These are phyloP conservation scores for Furcasterigmium sp. DNA, from an alignment of 2,329 filamentous ascomycete genomes.

Conservation along the genomic window DNA sequence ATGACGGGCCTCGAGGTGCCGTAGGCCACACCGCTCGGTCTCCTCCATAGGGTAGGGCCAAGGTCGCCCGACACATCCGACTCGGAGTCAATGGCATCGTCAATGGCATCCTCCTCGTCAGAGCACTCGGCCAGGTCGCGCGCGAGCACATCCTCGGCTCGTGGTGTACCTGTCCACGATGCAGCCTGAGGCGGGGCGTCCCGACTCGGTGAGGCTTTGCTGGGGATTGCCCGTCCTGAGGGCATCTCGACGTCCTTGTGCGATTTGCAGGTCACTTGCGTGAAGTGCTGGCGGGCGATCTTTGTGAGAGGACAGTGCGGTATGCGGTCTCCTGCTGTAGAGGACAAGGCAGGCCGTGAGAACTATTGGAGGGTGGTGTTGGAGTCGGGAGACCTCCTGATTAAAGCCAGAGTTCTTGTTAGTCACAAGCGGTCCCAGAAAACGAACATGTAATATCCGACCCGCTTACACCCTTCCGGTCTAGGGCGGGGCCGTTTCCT, in stretches of 20 bases:
- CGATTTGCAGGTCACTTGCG: too few relatives aligned
- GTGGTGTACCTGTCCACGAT: constrained; percentile 58
- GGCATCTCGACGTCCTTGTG: constrained; percentile 8
- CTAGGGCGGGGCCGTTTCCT: too few relatives aligned
- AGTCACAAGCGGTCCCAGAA: too few relatives aligned
- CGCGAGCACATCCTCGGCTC: constrained; percentile 61
- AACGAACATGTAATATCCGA: too few relatives aligned
- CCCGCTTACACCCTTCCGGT: too few relatives aligned
- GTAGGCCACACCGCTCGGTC: constrained; percentile 71
- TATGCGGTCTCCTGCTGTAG: too few relatives aligned
- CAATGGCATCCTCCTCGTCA: constrained; percentile 43
- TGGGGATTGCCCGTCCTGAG: constrained; percentile 8
- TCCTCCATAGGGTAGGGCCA: constrained; percentile 59
- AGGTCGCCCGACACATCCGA: constrained; percentile 27
- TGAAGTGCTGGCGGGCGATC: too few relatives aligned
- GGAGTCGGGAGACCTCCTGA: too few relatives aligned
- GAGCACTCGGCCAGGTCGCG: constrained; percentile 61
- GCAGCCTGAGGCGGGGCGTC: constrained; percentile 26
- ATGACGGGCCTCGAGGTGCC: constrained; percentile 67
- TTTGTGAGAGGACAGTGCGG: too few relatives aligned
- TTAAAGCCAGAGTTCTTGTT: too few relatives aligned
- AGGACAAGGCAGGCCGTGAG: too few relatives aligned
- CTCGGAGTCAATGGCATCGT: constrained; percentile 22
- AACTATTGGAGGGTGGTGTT: too few relatives aligned
- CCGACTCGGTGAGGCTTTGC: constrained; percentile 11